Conservation (phyloP, 306 rosid genomes). For the Castanospermum australe region DNA sequence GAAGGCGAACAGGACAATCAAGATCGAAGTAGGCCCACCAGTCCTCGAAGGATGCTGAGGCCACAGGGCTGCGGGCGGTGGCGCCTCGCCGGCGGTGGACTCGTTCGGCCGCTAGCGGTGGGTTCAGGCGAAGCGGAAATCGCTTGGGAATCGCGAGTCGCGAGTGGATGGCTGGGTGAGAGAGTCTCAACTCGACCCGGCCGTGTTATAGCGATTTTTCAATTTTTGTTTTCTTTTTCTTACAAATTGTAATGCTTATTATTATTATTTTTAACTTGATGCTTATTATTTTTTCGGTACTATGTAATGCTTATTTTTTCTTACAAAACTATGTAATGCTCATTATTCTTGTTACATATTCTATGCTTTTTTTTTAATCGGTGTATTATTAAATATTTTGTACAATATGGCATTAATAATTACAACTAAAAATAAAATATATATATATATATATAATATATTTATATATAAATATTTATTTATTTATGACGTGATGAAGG, state of each 20-base stretch:
- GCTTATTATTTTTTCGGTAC: too few species aligned
- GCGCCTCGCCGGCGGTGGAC: slow-evolving; percentile 17
- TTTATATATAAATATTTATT: neutral
- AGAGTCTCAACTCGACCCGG: slow-evolving; percentile 72
- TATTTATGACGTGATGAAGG: neutral
- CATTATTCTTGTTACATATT: neutral
- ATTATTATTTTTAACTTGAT: too few species aligned
- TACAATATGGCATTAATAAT: too few species aligned
- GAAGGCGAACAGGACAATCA: slow-evolving; percentile 9
- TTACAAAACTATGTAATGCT: neutral
- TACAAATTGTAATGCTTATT: neutral
- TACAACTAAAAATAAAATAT: neutral
- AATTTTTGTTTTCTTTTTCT: neutral
- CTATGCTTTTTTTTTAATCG: neutral
- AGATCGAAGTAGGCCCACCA: neutral
- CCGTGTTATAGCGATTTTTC: slow-evolving; percentile 40
- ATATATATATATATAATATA: neutral
- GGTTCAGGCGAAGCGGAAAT: slow-evolving; percentile 24
- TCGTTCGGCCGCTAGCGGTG: slow-evolving; percentile 33
- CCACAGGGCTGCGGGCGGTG: neutral
- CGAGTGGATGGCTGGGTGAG: slow-evolving; percentile 60
- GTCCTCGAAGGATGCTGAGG: neutral
- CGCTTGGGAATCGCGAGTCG: slow-evolving; percentile 62
- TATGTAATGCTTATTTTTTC: neutral
- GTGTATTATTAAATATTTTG: too few species aligned